phyloP scores from a whole-genome alignment of 2,329 filamentous ascomycete genomes.

The Stachybotrys chlorohalonatus region DNA sequence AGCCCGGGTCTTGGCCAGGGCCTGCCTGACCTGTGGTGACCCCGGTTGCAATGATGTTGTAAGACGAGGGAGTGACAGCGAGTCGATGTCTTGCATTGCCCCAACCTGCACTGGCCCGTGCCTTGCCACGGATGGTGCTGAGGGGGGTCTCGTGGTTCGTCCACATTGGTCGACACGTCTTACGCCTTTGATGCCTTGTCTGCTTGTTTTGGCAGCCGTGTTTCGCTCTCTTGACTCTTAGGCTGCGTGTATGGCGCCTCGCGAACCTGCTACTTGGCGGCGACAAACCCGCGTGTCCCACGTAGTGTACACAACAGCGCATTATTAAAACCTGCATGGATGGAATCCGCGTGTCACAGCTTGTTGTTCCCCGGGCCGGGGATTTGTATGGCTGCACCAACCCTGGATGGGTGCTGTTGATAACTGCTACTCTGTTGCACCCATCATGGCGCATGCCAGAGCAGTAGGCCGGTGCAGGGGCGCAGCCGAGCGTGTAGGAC shows the following conservation, averaged over 20 bases:
- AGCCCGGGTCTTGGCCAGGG: neutral
- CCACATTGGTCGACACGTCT: constrained; percentile 20
- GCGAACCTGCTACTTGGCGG: constrained; percentile 5
- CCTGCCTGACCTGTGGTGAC: neutral
- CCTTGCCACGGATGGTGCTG: constrained; percentile 17
- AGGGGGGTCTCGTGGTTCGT: constrained; percentile 18
- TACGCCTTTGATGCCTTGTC: neutral
- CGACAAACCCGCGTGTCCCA: neutral
- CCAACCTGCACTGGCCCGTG: constrained; percentile 1
- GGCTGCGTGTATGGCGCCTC: neutral
- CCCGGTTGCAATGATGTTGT: constrained; percentile 15
- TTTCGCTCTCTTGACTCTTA: neutral
- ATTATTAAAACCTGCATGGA: neutral
- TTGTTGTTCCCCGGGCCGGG: neutral
- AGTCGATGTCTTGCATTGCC: constrained; percentile 33
- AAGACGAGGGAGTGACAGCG: constrained; percentile 26
- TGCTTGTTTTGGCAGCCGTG: neutral
- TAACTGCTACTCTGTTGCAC: neutral
- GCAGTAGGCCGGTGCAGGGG: neutral
- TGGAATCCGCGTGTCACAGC: neutral
- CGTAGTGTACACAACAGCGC: neutral
- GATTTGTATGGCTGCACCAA: neutral
- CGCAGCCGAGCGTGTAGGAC: neutral
- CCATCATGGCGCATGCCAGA: neutral
- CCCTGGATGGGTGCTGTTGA: neutral